Evolutionary conservation across 352 stramenopile genomes (phyloP).

Genomic region (Globisporangium cystogenes): DNA sequence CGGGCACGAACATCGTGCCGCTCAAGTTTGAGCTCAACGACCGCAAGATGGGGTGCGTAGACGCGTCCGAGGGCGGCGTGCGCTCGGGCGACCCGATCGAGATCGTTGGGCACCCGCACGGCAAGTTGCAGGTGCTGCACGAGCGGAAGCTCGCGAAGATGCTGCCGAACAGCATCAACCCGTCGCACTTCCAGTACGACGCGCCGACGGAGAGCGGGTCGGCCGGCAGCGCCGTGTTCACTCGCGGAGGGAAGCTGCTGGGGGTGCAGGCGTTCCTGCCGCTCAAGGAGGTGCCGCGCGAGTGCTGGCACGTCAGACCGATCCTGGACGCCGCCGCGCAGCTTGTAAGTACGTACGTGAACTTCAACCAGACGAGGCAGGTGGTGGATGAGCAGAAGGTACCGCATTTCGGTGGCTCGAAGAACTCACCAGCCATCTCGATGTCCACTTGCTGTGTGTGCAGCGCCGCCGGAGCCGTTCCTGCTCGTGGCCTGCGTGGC

Average conservation of each 20-base stretch:
- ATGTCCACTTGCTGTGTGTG: too few relatives aligned
- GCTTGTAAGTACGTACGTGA: slow-evolving; percentile 57
- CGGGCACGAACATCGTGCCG: slow-evolving; percentile 35
- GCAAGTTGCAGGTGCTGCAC: slow-evolving; percentile 48
- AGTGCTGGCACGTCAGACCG: slow-evolving; percentile 49
- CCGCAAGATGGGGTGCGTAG: slow-evolving; percentile 47
- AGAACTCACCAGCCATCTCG: neutral
- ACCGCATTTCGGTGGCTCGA: slow-evolving; percentile 3
- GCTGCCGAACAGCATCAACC: slow-evolving; percentile 48
- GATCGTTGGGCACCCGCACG: slow-evolving; percentile 54
- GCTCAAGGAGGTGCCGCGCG: slow-evolving; percentile 23
- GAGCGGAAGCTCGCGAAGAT: slow-evolving; percentile 26
- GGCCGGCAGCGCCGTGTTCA: slow-evolving; percentile 44
- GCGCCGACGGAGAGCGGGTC: slow-evolving; percentile 30
- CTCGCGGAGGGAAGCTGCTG: slow-evolving; percentile 46
- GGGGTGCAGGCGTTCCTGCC: slow-evolving; percentile 38
- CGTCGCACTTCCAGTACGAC: slow-evolving; percentile 40
- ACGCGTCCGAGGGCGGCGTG: slow-evolving; percentile 13
- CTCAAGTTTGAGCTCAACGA: slow-evolving; percentile 49
- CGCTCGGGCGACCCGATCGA: slow-evolving; percentile 26
- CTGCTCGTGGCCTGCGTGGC: slow-evolving; percentile 44
- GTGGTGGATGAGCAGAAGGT: too few relatives aligned
- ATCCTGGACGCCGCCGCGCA: slow-evolving; percentile 34
- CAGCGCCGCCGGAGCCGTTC: slow-evolving; percentile 50
- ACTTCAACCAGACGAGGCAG: slow-evolving; percentile 1